These are phyloP conservation scores for Candida anutae DNA, from an alignment of 1,139 yeast species.

Conservation along the genomic window DNA sequence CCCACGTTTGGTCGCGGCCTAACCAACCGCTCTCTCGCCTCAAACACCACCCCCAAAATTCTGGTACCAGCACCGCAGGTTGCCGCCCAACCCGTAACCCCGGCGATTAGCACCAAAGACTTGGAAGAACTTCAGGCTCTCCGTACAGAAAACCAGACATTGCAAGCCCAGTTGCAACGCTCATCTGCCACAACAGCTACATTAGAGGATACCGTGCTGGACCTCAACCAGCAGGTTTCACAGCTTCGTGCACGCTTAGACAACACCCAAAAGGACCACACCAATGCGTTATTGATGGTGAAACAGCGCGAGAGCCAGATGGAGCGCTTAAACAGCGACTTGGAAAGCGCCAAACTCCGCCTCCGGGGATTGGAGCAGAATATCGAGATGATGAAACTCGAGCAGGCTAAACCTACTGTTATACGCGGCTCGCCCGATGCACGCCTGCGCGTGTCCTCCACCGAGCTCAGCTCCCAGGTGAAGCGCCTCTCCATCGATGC, in stretches of 20 bases:
- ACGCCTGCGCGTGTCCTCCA: conserved; percentile 19
- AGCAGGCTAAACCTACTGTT: conserved; percentile 2
- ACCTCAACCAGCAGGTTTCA: conserved; percentile 31
- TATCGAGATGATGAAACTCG: conserved; percentile 35
- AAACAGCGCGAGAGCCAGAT: conserved; percentile 66
- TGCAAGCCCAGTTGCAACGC: conserved; percentile 41
- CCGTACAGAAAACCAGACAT: conserved; percentile 43
- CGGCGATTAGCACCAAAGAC: conserved; percentile 17
- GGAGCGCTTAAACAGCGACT: conserved; percentile 49
- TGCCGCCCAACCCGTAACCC: conserved; percentile 6
- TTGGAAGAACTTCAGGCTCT: conserved; percentile 44
- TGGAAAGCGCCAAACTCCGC: conserved; percentile 45
- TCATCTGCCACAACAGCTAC: conserved; percentile 30
- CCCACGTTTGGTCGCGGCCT: conserved; percentile 28
- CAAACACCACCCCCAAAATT: conserved; percentile 10
- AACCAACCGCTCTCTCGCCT: conserved; percentile 29
- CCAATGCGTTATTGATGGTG: conserved; percentile 41
- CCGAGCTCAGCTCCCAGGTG: conserved; percentile 39
- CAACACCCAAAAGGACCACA: conserved; percentile 39
- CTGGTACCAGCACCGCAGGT: conserved; percentile 10
- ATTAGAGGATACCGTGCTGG: conserved; percentile 35
- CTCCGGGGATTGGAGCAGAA: conserved; percentile 46
- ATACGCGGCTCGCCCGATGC: conserved; percentile 8
- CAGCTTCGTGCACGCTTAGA: conserved; percentile 27
- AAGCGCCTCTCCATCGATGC: conserved; percentile 36